Evolutionary conservation across 2,329 filamentous ascomycete genomes (phyloP).

Genomic region (Elsinoe australis): DNA sequence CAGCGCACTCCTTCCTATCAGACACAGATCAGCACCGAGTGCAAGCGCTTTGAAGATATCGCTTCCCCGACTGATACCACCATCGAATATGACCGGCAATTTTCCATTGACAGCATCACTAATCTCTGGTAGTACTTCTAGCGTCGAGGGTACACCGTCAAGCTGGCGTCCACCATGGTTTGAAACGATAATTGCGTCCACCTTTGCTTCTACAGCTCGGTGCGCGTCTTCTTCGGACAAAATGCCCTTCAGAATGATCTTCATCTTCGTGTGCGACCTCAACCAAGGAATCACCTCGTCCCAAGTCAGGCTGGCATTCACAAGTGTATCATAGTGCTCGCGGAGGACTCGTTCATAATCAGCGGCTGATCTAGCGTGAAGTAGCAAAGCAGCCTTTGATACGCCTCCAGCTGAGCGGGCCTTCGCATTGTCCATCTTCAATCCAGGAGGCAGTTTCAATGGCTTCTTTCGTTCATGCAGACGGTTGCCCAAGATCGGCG

Average conservation of each 20-base stretch:
- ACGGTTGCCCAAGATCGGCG: no score
- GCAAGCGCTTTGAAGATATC: constrained; percentile 50
- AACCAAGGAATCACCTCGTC: constrained; percentile 45
- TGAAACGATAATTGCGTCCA: constrained; percentile 43
- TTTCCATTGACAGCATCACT: constrained; percentile 31
- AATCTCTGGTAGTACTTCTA: constrained; percentile 37
- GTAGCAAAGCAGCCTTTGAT: constrained; percentile 20
- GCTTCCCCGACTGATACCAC: constrained; percentile 45
- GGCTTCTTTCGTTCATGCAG: constrained; percentile 27
- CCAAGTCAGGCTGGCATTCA: constrained; percentile 34
- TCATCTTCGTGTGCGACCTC: constrained; percentile 37
- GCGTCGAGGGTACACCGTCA: constrained; percentile 41
- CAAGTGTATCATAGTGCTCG: constrained; percentile 16
- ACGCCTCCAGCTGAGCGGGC: constrained; percentile 10
- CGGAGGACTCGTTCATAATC: constrained; percentile 21
- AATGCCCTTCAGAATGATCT: constrained; percentile 43
- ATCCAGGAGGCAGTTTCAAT: constrained; percentile 18
- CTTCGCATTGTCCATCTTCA: constrained; percentile 24
- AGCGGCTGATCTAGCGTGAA: constrained; percentile 22
- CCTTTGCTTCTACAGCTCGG: constrained; percentile 37
- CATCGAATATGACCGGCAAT: constrained; percentile 52
- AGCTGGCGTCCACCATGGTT: constrained; percentile 47
- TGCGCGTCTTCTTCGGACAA: constrained; percentile 36
- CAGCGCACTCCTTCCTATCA: no score
- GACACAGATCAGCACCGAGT: constrained; percentile 41